Evolutionary conservation across 371 early-diverging fungal genomes (phyloP), one percentile per base, ranked within the genome.

Genomic region (Rhizopus arrhizus): DNA sequence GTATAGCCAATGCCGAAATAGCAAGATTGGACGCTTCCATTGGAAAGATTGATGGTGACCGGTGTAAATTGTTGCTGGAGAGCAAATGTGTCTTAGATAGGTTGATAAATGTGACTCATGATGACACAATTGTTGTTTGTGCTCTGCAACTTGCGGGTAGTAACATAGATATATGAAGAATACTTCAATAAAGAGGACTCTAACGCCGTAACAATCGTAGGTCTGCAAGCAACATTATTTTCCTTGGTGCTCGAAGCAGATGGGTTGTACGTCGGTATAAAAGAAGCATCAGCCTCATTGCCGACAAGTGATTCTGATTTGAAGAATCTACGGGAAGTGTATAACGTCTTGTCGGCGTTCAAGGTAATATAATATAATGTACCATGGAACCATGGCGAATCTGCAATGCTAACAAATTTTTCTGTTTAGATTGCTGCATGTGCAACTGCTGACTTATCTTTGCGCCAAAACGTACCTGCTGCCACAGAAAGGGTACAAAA

Each of bases 51-150:
- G 4, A 4, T 7, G 15, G 16, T 12, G 53, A 59, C 9, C 41
- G 29, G 16, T 32, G 8, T 3, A 59, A 59, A 33, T 12, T 51
- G 1, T 10, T 59, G 5, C 28, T 52, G 12, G 59, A 59, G 11
- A 36, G 38, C 3, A 59, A 59, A 12, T 51, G 51, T 34, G 22
- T 42, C 0, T 7, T 59, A 0, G 59, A 59, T 12, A 32, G 52
- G 3, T 33, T 59, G 34, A 5, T 50, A 2, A 7, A 10, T 9
- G 50, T 35, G 31, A 16, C 4, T 8, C 8, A 0, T 13, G 41
- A 3, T 3, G 5, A 12, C 5, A 4, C 38, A 7, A 40, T 50
- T 28, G 6, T 38, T 3, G 22, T 58, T 8, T 38, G 50, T 29
- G 58, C 41, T 10, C 8, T 58, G 22, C 58, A 58, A 15, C 9